These are phyloP conservation scores for Quercus agrifolia DNA, from an alignment of 306 rosid genomes.

Conservation along the genomic window DNA sequence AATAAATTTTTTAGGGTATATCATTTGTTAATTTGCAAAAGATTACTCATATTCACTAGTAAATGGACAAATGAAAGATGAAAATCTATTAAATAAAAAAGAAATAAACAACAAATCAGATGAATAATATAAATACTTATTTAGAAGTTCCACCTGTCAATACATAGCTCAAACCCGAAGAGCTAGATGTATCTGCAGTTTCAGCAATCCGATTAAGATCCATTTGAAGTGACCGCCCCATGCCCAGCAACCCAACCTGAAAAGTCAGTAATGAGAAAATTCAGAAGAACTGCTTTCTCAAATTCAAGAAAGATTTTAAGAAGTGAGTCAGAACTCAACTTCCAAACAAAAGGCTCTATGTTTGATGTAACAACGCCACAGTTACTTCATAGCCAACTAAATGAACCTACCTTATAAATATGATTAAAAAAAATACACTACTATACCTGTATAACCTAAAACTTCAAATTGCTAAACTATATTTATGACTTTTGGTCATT, in stretches of 20 bases:
- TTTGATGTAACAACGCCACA: background rate
- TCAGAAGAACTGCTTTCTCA: conserved; percentile 8
- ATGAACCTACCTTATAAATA: background rate
- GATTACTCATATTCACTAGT: background rate
- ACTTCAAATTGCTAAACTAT: background rate
- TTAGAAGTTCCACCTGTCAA: conserved; percentile 71
- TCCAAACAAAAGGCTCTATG: background rate
- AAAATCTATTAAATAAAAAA: background rate
- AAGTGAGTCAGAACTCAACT: conserved; percentile 3
- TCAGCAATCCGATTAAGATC: conserved; percentile 91
- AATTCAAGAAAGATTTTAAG: conserved; percentile 12
- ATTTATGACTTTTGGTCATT: background rate
- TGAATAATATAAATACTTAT: background rate
- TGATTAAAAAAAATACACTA: background rate
- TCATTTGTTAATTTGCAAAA: background rate
- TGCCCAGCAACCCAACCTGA: conserved; percentile 92
- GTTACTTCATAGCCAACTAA: background rate
- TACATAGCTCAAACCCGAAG: conserved; percentile 78
- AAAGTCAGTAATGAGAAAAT: conserved; percentile 6
- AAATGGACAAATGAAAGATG: background rate
- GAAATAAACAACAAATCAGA: conserved; percentile 5
- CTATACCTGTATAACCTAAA: background rate
- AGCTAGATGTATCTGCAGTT: conserved; percentile 83
- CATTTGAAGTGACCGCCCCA: conserved; percentile 78
- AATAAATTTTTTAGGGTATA: background rate